Evolutionary conservation across 257 asterid genomes (phyloP), one percentile per base, ranked within the genome.

Genomic region (Echites panduratus): DNA sequence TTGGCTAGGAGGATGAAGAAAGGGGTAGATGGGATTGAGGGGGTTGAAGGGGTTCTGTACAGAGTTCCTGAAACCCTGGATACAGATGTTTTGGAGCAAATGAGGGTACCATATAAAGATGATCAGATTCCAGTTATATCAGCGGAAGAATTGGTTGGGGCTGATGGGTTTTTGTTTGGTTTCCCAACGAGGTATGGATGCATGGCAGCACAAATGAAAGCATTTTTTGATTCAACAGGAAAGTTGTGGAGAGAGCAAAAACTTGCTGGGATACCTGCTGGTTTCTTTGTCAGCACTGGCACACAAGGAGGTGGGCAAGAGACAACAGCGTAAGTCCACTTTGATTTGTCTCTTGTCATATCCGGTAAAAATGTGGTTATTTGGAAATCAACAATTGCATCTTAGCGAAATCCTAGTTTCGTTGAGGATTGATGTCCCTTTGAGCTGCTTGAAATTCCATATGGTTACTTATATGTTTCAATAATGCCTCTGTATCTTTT

Each of bases 221-320:
- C 87, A 0, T 81, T 87, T 59, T 87, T 87, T 0, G 91, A 87
- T 26, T 87, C 91, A 2, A 84, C 83, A 0, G 89, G 84, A 44
- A 57, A 54, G 0, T 73, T 87, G 76, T 87, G 91, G 89, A 78
- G 78, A 62, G 84, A 81, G 71, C 91, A 87, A 82, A 82, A 78
- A 75, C 89, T 87, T 43, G 89, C 89, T 11, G 91, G 89, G 13
- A 66, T 81, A 11, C 91, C 89, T 4, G 88, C 90, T 0, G 89
- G 91, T 19, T 82, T 84, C 74, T 86, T 86, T 61, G 87, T 84
- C 48, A 80, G 88, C 69, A 84, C 88, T 14, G 90, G 88, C 12
- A 86, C 90, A 1, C 90, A 86, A 71, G 89, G 88, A 10, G 90
- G 90, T n/a, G 90, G 90, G 38, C 90, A 86, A 40, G 90, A 86